Base-by-base conservation (phyloP, 345 rosid species). In the Salix koriyanagi region DNA sequence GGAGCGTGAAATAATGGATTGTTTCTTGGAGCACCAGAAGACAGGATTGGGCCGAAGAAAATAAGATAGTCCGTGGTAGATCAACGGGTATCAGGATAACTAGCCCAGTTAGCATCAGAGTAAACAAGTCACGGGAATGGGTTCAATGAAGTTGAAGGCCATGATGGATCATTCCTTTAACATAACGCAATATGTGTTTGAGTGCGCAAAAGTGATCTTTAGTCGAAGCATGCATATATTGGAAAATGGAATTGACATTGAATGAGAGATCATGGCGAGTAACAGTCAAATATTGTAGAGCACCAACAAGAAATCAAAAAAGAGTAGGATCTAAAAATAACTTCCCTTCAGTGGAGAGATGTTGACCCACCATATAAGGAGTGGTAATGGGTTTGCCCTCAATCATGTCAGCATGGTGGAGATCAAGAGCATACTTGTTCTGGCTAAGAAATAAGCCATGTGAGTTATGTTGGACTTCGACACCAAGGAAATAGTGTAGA, bases 271-370 rank as follows among this genome's bases (percentile, higher is more conserved):
- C 2, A 32, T 2, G 5, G 10, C 26, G n/a, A 0, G 30, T 60
- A 1, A 60, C 2, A 0, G 65, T 2, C 0, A 23, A 60, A 1
- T 60, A 41, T 21, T 60, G 15, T 1, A 60, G 30, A 18, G 9
- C 0, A n/a, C 32, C 2, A 1, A 0, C 12, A 8, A 41, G 12
- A 8, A 0, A 9, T 0, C 1, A 0, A 41, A 41, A 41, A 0
- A 10, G 3, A 41, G 3, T 41, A 2, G 3, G 3, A 11, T 41
- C 3, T 8, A 9, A 41, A 2, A 41, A 41, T 2, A 41, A 9
- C 13, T 41, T 41, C 0, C 1, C 13, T 9, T 41, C 13, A 0
- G 1, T 0, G 0, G 44, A 41, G 0, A 41, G 12, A 41, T 41
- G 13, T 0, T 41, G 12, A 9, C 44, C 44, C 0, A 41, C 44